phyloP scores from a whole-genome alignment of 2,329 filamentous ascomycete genomes.

The Botrytis aclada region DNA sequence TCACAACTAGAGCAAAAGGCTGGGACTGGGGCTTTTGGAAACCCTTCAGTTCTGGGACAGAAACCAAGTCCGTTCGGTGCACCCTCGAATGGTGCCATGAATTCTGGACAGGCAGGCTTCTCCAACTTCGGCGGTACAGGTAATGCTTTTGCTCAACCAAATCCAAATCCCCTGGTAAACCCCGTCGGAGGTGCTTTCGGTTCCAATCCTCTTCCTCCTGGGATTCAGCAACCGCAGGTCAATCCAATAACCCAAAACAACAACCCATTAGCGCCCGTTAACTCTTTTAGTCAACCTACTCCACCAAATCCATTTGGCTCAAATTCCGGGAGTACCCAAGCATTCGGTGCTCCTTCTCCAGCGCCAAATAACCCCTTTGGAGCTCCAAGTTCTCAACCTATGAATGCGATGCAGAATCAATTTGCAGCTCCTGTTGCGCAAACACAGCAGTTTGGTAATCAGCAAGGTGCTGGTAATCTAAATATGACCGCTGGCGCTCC shows the following conservation, averaged over 20 bases:
- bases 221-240: constrained; percentile 2
- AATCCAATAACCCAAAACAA: constrained; percentile 1
- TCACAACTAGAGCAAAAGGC: constrained; percentile 7
- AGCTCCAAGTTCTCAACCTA: constrained; percentile 9
- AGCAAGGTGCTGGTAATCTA: not conserved
- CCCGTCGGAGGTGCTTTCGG: constrained; percentile 15
- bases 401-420: not conserved
- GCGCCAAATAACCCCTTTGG: constrained; percentile 20
- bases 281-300: constrained; percentile 42
- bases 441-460: not conserved
- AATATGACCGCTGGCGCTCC: not conserved
- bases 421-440: not conserved
- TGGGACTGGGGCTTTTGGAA: constrained; percentile 41
- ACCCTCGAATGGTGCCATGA: constrained; percentile 15
- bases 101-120: constrained; percentile 18
- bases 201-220: constrained; percentile 14
- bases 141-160: constrained; percentile 10
- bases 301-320: constrained; percentile 34
- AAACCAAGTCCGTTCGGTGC: constrained; percentile 37
- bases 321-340: constrained; percentile 34
- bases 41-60: constrained; percentile 40
- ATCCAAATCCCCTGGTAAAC: constrained; percentile 20
- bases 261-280: constrained; percentile 18
- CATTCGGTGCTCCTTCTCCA: constrained; percentile 41
- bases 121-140: constrained; percentile 15